Evolutionary conservation across 2,329 filamentous ascomycete species (phyloP).

Genomic region (Pyricularia sp.): DNA sequence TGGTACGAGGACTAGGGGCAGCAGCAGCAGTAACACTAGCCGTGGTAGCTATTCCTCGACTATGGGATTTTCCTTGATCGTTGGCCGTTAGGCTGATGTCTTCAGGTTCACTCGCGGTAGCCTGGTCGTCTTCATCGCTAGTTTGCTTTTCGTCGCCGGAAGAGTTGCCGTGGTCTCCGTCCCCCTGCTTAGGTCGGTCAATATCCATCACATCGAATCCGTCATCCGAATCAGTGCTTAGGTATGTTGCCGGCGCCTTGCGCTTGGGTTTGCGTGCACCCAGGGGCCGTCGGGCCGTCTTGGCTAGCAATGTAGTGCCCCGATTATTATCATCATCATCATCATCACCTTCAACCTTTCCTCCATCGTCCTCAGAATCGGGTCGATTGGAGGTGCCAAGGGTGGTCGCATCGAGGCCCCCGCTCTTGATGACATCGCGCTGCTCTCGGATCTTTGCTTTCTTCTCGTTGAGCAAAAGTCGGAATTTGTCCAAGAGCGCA

Average conservation of each 20-base stretch:
- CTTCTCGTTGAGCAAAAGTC: slow-evolving; percentile 65
- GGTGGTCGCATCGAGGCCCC: background rate
- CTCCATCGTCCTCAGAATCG: background rate
- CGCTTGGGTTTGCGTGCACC: slow-evolving; percentile 28
- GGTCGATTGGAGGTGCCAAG: background rate
- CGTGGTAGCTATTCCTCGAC: slow-evolving; percentile 12
- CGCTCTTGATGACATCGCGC: slow-evolving; percentile 37
- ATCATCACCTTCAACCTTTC: background rate
- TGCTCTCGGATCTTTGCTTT: slow-evolving; percentile 72
- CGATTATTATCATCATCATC: background rate
- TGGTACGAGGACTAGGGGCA: background rate
- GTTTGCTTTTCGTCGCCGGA: slow-evolving; percentile 25
- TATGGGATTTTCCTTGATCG: background rate
- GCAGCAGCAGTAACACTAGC: slow-evolving; percentile 16
- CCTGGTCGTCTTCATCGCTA: slow-evolving; percentile 32
- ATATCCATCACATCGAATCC: slow-evolving; percentile 42
- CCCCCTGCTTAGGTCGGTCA: slow-evolving; percentile 19
- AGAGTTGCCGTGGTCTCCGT: slow-evolving; percentile 13
- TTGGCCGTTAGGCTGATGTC: slow-evolving; percentile 10
- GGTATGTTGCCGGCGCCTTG: slow-evolving; percentile 30
- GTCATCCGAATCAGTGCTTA: slow-evolving; percentile 26
- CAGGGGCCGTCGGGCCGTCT: background rate
- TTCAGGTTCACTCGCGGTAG: slow-evolving; percentile 32
- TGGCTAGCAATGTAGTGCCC: background rate
- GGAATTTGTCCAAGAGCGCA: slow-evolving; percentile 59